phyloP scores from a whole-genome alignment of 345 rosid species.

The Euclidium syriacum region DNA sequence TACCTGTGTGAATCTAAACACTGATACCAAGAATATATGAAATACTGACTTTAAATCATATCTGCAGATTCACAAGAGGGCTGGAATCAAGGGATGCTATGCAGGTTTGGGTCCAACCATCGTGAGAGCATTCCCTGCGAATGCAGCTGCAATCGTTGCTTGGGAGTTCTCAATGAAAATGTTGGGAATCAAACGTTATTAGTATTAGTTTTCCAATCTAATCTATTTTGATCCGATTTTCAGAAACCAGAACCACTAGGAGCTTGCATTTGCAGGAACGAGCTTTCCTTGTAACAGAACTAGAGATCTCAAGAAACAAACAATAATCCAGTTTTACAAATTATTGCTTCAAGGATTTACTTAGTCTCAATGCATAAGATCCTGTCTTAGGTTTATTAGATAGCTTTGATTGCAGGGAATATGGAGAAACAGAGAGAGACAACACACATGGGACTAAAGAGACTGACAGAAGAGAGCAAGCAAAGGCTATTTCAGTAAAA shows the following conservation, averaged over 20 bases:
- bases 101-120: constrained; percentile 86
- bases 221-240: background rate
- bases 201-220: constrained; percentile 14
- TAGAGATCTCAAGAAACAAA: constrained; percentile 2
- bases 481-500: constrained; percentile 31
- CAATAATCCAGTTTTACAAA: background rate
- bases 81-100: constrained; percentile 83
- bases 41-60: background rate
- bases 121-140: constrained; percentile 89
- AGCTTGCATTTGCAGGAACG: background rate
- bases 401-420: constrained; percentile 19
- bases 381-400: constrained; percentile 16
- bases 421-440: constrained; percentile 16
- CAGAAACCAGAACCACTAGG: constrained; percentile 9
- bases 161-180: constrained; percentile 90
- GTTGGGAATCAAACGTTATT: constrained; percentile 54
- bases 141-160: constrained; percentile 91
- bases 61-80: constrained; percentile 62
- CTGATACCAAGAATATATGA: background rate
- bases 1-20: constrained; percentile 6
- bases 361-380: background rate
- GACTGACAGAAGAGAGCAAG: constrained; percentile 96
- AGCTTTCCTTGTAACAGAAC: constrained; percentile 8
- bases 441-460: constrained; percentile 3
- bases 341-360: constrained; percentile 5